Conservation (phyloP, 129 eudicot genomes). For the Flaveria bidentis region DNA sequence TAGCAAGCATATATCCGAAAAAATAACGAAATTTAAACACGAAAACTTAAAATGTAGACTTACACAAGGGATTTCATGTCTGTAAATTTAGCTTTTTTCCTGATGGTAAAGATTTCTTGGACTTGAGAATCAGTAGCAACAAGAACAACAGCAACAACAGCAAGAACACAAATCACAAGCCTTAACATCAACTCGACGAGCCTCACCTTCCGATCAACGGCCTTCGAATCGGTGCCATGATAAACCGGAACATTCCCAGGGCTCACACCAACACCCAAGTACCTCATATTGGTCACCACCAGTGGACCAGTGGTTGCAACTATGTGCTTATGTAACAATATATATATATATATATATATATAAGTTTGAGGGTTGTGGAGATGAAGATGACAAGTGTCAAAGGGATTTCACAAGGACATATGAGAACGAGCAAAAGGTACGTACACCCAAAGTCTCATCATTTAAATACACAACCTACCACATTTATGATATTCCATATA, state of each 20-base stretch:
- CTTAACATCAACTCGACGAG: constrained; percentile 62
- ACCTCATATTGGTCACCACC: constrained; percentile 14
- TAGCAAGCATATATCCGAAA: neutral
- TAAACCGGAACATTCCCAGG: constrained; percentile 8
- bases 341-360: too few relatives aligned
- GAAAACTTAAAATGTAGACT: neutral
- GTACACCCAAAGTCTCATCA: neutral
- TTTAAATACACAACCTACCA: constrained; percentile 6
- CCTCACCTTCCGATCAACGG: constrained; percentile 58
- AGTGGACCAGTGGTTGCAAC: neutral
- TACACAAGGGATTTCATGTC: constrained; percentile 89
- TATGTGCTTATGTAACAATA: too few relatives aligned
- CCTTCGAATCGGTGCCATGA: constrained; percentile 25
- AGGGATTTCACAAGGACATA: neutral
- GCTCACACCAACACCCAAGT: constrained; percentile 7
- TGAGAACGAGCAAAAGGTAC: neutral
- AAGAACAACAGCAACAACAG: constrained; percentile 65
- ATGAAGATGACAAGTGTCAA: too few relatives aligned
- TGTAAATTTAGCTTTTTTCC: constrained; percentile 66
- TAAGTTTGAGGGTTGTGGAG: too few relatives aligned
- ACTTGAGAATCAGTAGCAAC: constrained; percentile 71
- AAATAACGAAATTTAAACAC: neutral
- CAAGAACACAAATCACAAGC: constrained; percentile 54
- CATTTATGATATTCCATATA: neutral
- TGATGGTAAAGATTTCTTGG: constrained; percentile 58